Conservation (phyloP, 495 filamentous ascomycete genomes). For the Aspergillus panamensis region DNA sequence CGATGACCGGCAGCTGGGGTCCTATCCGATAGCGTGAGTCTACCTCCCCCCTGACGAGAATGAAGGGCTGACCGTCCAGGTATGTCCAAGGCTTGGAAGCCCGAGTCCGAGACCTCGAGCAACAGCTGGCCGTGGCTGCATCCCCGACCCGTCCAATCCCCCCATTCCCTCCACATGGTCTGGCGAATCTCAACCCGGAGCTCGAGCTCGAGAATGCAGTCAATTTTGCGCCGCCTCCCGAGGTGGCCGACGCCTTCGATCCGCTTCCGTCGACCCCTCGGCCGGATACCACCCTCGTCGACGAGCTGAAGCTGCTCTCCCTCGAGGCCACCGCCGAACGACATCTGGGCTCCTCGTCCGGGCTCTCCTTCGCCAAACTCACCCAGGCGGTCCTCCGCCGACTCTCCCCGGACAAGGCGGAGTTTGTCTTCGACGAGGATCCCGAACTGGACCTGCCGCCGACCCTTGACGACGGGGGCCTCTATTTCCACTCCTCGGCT, state of each 20-base stretch:
- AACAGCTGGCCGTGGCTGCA: conserved; percentile 19
- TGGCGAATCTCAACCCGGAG: background rate
- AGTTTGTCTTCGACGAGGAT: conserved; percentile 34
- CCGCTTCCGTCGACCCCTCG: conserved; percentile 8
- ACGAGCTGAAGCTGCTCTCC: conserved; percentile 33
- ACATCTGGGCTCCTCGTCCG: conserved; percentile 38
- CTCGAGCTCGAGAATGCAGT: background rate
- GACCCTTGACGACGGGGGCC: background rate
- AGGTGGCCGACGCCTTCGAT: conserved; percentile 1
- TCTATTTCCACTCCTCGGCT: background rate
- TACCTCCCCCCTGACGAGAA: too few relatives aligned
- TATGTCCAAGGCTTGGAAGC: conserved; percentile 35
- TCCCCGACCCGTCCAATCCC: background rate
- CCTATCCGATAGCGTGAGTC: conserved; percentile 37
- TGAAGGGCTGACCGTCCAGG: conserved; percentile 18
- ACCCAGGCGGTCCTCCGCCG: conserved; percentile 39
- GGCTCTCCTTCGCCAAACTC: conserved; percentile 37
- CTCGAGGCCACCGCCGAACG: conserved; percentile 39
- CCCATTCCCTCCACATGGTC: background rate
- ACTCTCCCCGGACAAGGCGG: conserved; percentile 46
- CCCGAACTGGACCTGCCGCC: conserved; percentile 18
- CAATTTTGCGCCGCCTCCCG: conserved; percentile 8
- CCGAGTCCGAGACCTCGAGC: conserved; percentile 31
- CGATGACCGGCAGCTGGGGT: conserved; percentile 33
- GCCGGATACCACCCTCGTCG: conserved; percentile 25